These are phyloP conservation scores for Exserohilum turcica DNA, from an alignment of 2,329 filamentous ascomycete genomes.

Conservation along the genomic window DNA sequence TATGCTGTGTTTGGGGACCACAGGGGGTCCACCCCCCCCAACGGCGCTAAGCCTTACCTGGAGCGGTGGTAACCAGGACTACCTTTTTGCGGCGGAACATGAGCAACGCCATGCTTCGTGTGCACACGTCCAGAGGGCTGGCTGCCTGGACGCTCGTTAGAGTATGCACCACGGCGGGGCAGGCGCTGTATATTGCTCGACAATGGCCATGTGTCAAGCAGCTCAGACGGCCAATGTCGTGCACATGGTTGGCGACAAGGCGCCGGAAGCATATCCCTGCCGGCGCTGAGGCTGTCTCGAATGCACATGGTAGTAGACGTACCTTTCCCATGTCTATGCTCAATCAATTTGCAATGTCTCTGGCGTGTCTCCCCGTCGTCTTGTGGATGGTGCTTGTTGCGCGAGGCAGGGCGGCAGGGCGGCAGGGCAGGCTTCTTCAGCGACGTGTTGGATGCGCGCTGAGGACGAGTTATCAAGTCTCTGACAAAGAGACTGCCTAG, in stretches of 20 bases:
- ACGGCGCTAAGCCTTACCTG: conserved; percentile 22
- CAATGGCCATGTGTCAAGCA: conserved; percentile 3
- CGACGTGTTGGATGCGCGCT: background rate
- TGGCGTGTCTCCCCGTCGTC: background rate
- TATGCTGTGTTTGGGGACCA: conserved; percentile 29
- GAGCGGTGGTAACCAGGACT: conserved; percentile 9
- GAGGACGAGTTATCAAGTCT: conserved; percentile 1
- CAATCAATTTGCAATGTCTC: background rate
- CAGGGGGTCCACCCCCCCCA: conserved; percentile 13
- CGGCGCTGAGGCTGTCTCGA: background rate
- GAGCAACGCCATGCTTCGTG: conserved; percentile 7
- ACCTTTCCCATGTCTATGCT: background rate
- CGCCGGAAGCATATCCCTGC: background rate
- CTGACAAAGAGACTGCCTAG: background rate
- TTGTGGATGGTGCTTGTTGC: background rate
- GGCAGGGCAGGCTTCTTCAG: background rate
- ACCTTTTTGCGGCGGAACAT: conserved; percentile 15
- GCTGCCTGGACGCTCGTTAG: conserved; percentile 6
- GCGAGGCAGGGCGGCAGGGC: background rate
- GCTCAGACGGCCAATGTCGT: conserved; percentile 21
- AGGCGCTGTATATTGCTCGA: background rate
- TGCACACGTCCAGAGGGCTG: background rate
- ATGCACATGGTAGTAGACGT: background rate
- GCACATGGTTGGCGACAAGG: conserved; percentile 3
- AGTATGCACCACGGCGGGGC: too few species aligned